Evolutionary conservation across 208 protist species (phyloP), one percentile per base, ranked within the genome.

Genomic region (Leishmania major): DNA sequence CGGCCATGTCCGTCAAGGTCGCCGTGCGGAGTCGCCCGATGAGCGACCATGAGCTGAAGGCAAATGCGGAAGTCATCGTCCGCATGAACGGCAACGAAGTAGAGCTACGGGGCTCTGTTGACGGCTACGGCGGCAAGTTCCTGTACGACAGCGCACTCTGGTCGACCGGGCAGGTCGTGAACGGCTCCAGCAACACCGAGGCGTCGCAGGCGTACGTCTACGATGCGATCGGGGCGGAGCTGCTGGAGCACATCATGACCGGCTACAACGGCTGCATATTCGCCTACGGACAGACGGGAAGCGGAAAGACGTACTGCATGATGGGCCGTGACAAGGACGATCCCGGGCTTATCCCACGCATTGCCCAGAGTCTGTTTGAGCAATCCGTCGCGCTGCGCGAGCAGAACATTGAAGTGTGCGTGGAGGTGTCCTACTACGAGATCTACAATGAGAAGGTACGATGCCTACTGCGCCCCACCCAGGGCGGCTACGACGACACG

Each of bases 391-490:
- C 69, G 37, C 82, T 95, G 67, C 70, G 87, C 15, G 66, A 84
- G 19, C 84, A 85, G 28, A 86, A 88, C 31, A 82, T 90, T 43
- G 93, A 99, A 60, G 93, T 96, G 15, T 93, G 90, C 69, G 87
- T 97, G 22, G 88, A 96, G 62, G 85, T 96, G 17, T 94, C 91
- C n/a, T 96, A 93, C 78, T 93, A 96, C 81, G 96, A 98, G 71
- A 96, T 98, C 59, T 98, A 98, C 90, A 97, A 96, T 69, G 96
- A 98, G 79, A 92, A 93, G 82, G 94, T 98, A 3, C 87, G 91
- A 45, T 92, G 91, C 75, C 85, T 98, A 19, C 80, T 98, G 55
- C 79, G 88, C 15, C 91, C 92, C 15, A 88, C 88, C 2, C 82
- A 80, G 8, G 84, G 80, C 53, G 93, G 87, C 47, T 90, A 88